A percentile compares a stretch with the other conserved stretches of the same genome.
phyloP scores from a whole-genome alignment of 2,329 filamentous ascomycete genomes.

The Epichloe baconii region DNA sequence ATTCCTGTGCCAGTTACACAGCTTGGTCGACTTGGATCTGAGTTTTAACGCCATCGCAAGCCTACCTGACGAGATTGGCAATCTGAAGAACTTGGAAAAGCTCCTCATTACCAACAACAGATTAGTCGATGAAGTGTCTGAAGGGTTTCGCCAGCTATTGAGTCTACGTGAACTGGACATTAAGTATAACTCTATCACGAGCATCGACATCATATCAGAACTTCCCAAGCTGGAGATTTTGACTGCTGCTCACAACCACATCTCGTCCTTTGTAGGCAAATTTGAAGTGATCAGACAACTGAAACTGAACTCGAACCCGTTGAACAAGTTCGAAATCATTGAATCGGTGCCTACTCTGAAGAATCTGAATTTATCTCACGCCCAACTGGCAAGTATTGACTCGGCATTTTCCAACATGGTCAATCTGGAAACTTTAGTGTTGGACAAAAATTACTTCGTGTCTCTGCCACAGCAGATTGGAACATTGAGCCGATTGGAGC shows the following conservation, averaged over 20 bases:
- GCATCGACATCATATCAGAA: slow-evolving; percentile 74
- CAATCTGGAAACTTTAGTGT: slow-evolving; percentile 72
- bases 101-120: slow-evolving; percentile 95
- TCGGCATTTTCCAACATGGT: slow-evolving; percentile 77
- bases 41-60: slow-evolving; percentile 86
- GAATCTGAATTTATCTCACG: slow-evolving; percentile 77
- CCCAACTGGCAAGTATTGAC: slow-evolving; percentile 82
- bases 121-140: slow-evolving; percentile 60
- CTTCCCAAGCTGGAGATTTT: slow-evolving; percentile 80
- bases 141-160: slow-evolving; percentile 56
- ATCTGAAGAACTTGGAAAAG: slow-evolving; percentile 67
- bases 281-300: slow-evolving; percentile 75
- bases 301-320: slow-evolving; percentile 85
- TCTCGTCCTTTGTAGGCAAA: slow-evolving; percentile 80
- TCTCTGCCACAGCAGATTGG: slow-evolving; percentile 79
- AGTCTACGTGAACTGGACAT: slow-evolving; percentile 85
- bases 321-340: slow-evolving; percentile 83
- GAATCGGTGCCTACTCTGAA: slow-evolving; percentile 69
- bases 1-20: slow-evolving; percentile 71
- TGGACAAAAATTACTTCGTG: slow-evolving; percentile 94
- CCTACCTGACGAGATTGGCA: slow-evolving; percentile 67
- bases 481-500: slow-evolving; percentile 67
- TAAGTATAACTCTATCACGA: slow-evolving; percentile 81
- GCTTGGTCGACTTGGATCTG: slow-evolving; percentile 82
- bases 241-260: slow-evolving; percentile 81